Evolutionary conservation across 345 rosid species (phyloP).

Genomic region (Dipteronia dyeriana): DNA sequence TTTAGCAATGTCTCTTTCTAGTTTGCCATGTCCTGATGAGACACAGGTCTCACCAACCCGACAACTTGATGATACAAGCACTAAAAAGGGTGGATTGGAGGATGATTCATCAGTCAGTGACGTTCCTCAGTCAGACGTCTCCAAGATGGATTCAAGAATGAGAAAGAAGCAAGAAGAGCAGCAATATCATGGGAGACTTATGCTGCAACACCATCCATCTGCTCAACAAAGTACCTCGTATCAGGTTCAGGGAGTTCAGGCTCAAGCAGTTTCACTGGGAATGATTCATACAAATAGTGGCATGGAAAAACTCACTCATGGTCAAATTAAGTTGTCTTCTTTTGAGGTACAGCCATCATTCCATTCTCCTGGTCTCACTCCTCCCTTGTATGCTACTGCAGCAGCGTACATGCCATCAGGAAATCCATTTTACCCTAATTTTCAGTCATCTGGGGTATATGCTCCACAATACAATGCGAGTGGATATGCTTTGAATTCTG

Average conservation of each 20-base stretch:
- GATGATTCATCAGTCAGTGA: conserved; percentile 40
- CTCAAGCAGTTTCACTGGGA: conserved; percentile 47
- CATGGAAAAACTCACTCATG: conserved; percentile 39
- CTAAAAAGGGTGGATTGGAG: conserved; percentile 38
- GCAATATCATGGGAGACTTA: conserved; percentile 53
- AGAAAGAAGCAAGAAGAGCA: conserved; percentile 60
- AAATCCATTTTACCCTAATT: conserved; percentile 65
- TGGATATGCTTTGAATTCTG: conserved; percentile 62
- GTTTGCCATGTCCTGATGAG: conserved; percentile 37
- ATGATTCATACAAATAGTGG: conserved; percentile 41
- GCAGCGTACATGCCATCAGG: conserved; percentile 70
- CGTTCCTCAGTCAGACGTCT: conserved; percentile 38
- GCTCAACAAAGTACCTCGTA: conserved; percentile 41
- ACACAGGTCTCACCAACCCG: conserved; percentile 28
- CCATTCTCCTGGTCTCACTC: conserved; percentile 66
- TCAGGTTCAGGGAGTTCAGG: conserved; percentile 42
- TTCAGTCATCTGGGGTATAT: conserved; percentile 70
- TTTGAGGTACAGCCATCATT: conserved; percentile 58
- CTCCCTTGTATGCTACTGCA: conserved; percentile 63
- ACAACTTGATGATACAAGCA: conserved; percentile 40
- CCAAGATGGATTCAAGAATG: conserved; percentile 38
- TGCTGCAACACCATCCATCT: conserved; percentile 43
- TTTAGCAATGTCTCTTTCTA: conserved; percentile 31
- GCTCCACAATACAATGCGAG: conserved; percentile 59
- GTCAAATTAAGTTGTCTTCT: conserved; percentile 47